A percentile compares a stretch with the other conserved stretches of the same genome.
These are phyloP conservation scores for Amesomyces nigricolor DNA, from an alignment of 2,329 filamentous ascomycete species.

Conservation along the genomic window DNA sequence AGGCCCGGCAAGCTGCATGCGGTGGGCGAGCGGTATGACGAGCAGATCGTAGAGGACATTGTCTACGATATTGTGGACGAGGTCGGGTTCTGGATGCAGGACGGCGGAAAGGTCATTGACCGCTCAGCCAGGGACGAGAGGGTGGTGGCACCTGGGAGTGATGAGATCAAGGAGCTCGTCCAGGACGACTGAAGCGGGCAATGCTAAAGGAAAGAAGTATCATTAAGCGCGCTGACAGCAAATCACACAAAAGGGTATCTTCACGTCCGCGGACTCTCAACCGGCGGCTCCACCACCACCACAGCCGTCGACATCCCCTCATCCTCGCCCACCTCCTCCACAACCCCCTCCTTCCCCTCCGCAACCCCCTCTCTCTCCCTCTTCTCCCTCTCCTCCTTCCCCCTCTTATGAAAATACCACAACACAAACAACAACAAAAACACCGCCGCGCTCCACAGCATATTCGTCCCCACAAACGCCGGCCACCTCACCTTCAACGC, in stretches of 20 bases:
- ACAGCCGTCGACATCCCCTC: conserved; percentile 7
- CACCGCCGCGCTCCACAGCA: conserved; percentile 81
- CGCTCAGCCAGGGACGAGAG: conserved; percentile 41
- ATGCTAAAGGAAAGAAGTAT: neutral
- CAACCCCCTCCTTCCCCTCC: neutral
- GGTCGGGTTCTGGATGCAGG: conserved; percentile 80
- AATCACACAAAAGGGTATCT: neutral
- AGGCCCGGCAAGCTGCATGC: conserved; percentile 42
- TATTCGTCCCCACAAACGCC: conserved; percentile 83
- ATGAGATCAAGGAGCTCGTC: conserved; percentile 60
- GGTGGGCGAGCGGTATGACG: conserved; percentile 73
- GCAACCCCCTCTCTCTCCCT: conserved; percentile 40
- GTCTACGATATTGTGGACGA: conserved; percentile 93
- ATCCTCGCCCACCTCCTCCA: neutral
- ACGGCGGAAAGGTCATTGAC: conserved; percentile 49
- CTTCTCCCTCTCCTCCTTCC: conserved; percentile 71
- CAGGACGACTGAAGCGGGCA: conserved; percentile 47
- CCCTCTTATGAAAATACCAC: conserved; percentile 98
- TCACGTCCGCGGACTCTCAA: conserved; percentile 12
- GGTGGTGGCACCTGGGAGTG: conserved; percentile 40
- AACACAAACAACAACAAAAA: conserved; percentile 88
- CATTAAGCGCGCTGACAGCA: neutral
- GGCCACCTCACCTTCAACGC: conserved; percentile 85
- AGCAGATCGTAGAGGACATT: conserved; percentile 92
- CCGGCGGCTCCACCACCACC: conserved; percentile 5